Percentiles rank a stretch among this genome's conserved stretches.
These are phyloP conservation scores for Trichoderma simmonsii DNA, from an alignment of 2,329 filamentous ascomycete species.

Conservation along the genomic window DNA sequence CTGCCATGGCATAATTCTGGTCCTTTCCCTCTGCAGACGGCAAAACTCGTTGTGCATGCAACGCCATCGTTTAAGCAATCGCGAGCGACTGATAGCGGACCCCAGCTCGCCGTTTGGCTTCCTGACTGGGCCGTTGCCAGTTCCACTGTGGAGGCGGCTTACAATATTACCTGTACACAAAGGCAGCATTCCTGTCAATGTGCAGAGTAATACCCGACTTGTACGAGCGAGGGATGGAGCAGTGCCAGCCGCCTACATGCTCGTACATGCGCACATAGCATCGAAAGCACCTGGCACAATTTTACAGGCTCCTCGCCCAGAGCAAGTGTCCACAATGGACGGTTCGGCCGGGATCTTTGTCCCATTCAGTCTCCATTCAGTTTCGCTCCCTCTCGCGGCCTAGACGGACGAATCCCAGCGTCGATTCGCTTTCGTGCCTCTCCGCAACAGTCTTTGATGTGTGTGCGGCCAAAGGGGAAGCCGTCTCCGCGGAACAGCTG, in stretches of 20 bases:
- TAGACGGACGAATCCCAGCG: not conserved
- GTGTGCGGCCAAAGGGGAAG: not conserved
- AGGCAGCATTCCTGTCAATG: not conserved
- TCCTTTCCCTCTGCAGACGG: constrained; percentile 11
- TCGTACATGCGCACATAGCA: constrained; percentile 11
- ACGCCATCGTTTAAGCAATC: constrained; percentile 12
- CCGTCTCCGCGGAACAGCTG: not conserved
- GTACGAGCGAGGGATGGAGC: constrained; percentile 14
- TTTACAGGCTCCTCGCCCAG: constrained; percentile 15
- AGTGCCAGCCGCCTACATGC: constrained; percentile 11
- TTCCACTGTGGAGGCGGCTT: constrained; percentile 18
- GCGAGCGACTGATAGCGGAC: constrained; percentile 6
- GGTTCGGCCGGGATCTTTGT: not conserved
- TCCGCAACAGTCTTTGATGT: constrained; percentile 5
- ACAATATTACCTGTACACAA: constrained; percentile 10
- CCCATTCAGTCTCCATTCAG: not conserved
- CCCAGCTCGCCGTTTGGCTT: not conserved
- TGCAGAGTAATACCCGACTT: constrained; percentile 8
- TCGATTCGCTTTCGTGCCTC: not conserved
- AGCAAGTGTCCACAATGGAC: constrained; percentile 9
- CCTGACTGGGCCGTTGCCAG: constrained; percentile 2
- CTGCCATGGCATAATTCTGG: constrained; percentile 9
- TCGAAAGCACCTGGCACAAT: constrained; percentile 12
- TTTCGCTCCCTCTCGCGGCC: not conserved
- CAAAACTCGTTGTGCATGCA: constrained; percentile 15